These are phyloP conservation scores for Rhodotorula sp. DNA, from an alignment of 1,284 basidiomycete genomes.

Conservation along the genomic window DNA sequence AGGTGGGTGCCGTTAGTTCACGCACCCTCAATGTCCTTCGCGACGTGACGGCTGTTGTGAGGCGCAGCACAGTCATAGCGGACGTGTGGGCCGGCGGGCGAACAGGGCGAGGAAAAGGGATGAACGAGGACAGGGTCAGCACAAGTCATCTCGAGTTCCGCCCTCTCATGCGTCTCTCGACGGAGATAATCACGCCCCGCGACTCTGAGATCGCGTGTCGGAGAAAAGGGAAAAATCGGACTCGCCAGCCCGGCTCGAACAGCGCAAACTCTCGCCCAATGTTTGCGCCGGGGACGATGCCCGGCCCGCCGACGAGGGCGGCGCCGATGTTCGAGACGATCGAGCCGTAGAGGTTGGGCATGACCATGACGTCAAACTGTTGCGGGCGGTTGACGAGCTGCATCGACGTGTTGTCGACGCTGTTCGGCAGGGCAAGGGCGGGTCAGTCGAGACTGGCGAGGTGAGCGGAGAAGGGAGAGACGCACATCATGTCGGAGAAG, in stretches of 20 bases:
- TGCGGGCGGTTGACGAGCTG: conserved; percentile 50
- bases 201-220: no score
- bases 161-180: no score
- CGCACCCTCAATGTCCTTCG: conserved; percentile 42
- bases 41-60: conserved; percentile 73
- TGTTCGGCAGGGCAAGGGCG: not conserved
- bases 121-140: not conserved
- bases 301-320: conserved; percentile 95
- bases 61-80: no score
- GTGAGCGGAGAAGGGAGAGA: not conserved
- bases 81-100: no score
- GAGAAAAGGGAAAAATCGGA: not conserved
- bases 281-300: conserved; percentile 97
- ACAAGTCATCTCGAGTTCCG: not conserved
- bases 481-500: conserved; percentile 96
- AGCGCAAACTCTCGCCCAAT: conserved; percentile 97
- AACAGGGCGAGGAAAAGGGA: no score
- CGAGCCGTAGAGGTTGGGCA: conserved; percentile 92
- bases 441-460: not conserved
- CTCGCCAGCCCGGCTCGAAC: conserved; percentile 88
- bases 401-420: conserved; percentile 48
- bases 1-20: no score
- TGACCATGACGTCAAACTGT: conserved; percentile 99
- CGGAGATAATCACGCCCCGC: not conserved
- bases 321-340: conserved; percentile 99